Percentiles rank a stretch among this genome's conserved stretches.
These are phyloP conservation scores for Epichloe sylvatica DNA, from an alignment of 2,329 filamentous ascomycete genomes.

Conservation along the genomic window DNA sequence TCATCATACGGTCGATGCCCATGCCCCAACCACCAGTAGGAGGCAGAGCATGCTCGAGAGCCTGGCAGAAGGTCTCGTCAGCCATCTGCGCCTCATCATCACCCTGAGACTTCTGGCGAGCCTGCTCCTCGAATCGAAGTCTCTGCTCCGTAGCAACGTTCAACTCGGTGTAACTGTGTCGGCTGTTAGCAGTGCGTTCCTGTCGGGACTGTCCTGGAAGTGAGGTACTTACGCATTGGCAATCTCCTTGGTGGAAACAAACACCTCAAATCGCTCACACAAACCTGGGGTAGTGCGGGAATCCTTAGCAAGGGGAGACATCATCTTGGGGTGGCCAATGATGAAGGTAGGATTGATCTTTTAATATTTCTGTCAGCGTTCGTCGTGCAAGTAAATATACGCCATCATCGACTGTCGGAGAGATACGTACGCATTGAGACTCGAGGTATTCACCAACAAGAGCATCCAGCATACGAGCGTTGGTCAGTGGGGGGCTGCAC, in stretches of 20 bases:
- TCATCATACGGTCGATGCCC: constrained; percentile 85
- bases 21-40: constrained; percentile 95
- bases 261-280: constrained; percentile 94
- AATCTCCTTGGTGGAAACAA: constrained; percentile 68
- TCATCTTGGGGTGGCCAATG: constrained; percentile 47
- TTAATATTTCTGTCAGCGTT: not conserved
- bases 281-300: constrained; percentile 70
- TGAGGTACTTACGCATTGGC: constrained; percentile 51
- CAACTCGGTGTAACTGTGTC: constrained; percentile 68
- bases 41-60: constrained; percentile 79
- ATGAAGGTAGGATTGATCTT: constrained; percentile 59
- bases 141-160: constrained; percentile 87
- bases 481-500: constrained; percentile 80
- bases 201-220: too few species aligned
- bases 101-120: constrained; percentile 85
- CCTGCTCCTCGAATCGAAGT: constrained; percentile 76
- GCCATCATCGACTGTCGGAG: not conserved
- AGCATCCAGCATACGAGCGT: constrained; percentile 91
- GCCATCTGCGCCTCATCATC: constrained; percentile 94
- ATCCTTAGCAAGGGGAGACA: constrained; percentile 95
- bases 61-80: constrained; percentile 88
- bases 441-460: constrained; percentile 91
- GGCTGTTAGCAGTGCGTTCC: not conserved
- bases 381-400: not conserved
- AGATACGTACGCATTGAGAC: constrained; percentile 52